phyloP scores from a whole-genome alignment of 2,329 filamentous ascomycete genomes.

The Decorospora gaudefroyi region DNA sequence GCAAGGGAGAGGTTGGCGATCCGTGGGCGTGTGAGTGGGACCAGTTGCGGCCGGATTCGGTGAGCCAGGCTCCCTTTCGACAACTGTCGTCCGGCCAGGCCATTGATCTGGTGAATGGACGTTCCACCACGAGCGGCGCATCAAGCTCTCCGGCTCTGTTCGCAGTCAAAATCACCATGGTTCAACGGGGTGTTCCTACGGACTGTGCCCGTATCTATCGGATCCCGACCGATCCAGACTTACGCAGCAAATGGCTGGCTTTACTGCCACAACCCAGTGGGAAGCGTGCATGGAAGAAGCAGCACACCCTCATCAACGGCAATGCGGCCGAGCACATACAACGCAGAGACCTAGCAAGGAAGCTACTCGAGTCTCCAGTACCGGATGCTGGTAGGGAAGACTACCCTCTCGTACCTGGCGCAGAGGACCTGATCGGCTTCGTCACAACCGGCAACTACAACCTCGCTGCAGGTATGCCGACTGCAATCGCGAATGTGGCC shows the following conservation, averaged over 20 bases:
- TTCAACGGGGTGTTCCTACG: constrained; percentile 70
- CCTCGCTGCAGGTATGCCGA: constrained; percentile 73
- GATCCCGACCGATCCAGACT: constrained; percentile 64
- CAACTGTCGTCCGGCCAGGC: constrained; percentile 28
- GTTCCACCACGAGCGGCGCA: not conserved
- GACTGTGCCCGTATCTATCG: constrained; percentile 83
- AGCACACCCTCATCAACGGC: constrained; percentile 10
- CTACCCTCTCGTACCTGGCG: constrained; percentile 71
- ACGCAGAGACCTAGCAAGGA: constrained; percentile 32
- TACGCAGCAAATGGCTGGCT: constrained; percentile 74
- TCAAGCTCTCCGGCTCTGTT: constrained; percentile 48
- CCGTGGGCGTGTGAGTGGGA: constrained; percentile 88
- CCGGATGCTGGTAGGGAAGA: constrained; percentile 40
- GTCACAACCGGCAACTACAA: constrained; percentile 86
- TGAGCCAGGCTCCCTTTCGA: constrained; percentile 26
- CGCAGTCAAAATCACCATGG: constrained; percentile 68
- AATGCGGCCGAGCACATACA: constrained; percentile 29
- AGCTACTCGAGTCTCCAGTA: constrained; percentile 27
- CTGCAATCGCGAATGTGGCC: constrained; percentile 73
- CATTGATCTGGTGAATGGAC: constrained; percentile 35
- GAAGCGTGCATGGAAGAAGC: constrained; percentile 17
- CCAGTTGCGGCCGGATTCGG: constrained; percentile 56
- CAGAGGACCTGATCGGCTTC: constrained; percentile 82
- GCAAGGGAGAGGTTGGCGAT: constrained; percentile 79
- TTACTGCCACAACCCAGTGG: constrained; percentile 52